These are phyloP conservation scores for Talaromyces sp. DNA, from an alignment of 2,329 filamentous ascomycete genomes.

Conservation along the genomic window DNA sequence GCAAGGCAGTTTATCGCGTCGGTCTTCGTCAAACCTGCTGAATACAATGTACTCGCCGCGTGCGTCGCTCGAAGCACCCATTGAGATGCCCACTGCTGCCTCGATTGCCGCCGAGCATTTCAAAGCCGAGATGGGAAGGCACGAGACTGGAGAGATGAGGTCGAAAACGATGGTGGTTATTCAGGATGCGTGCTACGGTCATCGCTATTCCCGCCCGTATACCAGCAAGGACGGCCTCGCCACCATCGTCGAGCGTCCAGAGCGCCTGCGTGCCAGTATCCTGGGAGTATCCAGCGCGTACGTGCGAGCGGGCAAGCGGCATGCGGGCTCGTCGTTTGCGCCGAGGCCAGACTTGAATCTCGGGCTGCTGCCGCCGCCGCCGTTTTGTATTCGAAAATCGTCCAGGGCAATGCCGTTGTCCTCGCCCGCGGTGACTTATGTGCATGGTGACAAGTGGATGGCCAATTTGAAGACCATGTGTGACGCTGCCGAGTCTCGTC, in stretches of 20 bases:
- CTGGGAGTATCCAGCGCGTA: constrained; percentile 82
- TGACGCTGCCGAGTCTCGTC: constrained; percentile 66
- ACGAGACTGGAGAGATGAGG: constrained; percentile 43
- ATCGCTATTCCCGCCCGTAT: constrained; percentile 79
- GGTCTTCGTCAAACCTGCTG: constrained; percentile 25
- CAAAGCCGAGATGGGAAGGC: constrained; percentile 59
- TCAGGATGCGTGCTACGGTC: constrained; percentile 91
- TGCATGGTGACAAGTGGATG: constrained; percentile 93
- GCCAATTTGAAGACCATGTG: constrained; percentile 83
- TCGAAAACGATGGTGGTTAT: constrained; percentile 73
- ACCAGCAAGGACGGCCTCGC: constrained; percentile 64
- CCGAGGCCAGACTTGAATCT: constrained; percentile 59
- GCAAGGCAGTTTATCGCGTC: constrained; percentile 23
- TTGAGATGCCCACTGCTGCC: constrained; percentile 41
- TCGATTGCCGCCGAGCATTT: constrained; percentile 64
- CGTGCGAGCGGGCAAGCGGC: constrained; percentile 76
- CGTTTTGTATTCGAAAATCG: constrained; percentile 82
- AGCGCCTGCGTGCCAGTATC: constrained; percentile 77
- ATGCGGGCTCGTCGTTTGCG: constrained; percentile 64
- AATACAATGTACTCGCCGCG: constrained; percentile 23
- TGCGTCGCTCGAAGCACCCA: constrained; percentile 15
- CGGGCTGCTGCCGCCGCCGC: constrained; percentile 52
- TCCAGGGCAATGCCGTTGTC: constrained; percentile 63
- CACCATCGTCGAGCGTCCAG: constrained; percentile 88
- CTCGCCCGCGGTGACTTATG: constrained; percentile 75